These are phyloP conservation scores for Fusarium sp. DNA, from an alignment of 2,329 filamentous ascomycete species.

Conservation along the genomic window DNA sequence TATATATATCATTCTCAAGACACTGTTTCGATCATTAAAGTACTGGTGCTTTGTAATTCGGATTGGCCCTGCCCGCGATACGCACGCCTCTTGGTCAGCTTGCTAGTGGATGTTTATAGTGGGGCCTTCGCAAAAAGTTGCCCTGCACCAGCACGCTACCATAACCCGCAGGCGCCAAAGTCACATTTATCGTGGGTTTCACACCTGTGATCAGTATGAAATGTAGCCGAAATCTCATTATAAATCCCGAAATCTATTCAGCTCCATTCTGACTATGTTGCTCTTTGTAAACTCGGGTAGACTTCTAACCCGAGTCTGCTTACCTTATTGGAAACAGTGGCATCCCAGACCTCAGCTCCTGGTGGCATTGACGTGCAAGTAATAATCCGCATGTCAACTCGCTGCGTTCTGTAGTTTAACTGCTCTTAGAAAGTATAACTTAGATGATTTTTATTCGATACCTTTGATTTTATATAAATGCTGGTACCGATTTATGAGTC, in stretches of 20 bases:
- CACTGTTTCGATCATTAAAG: neutral
- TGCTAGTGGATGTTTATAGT: neutral
- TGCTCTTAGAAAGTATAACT: fast-evolving
- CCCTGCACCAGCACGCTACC: neutral
- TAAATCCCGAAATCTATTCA: neutral
- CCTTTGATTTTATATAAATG: neutral
- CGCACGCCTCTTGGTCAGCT: neutral
- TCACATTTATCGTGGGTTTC: fast-evolving
- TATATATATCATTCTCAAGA: neutral
- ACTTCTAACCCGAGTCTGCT: neutral
- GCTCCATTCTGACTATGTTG: too few relatives aligned
- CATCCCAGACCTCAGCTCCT: too few relatives aligned
- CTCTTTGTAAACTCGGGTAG: neutral
- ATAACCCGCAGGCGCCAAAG: too few relatives aligned
- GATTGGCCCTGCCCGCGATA: neutral
- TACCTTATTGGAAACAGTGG: too few relatives aligned
- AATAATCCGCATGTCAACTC: too few relatives aligned
- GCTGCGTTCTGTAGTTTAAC: too few relatives aligned
- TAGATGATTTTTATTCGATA: fast-evolving
- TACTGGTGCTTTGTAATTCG: constrained; percentile 10
- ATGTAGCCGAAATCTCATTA: neutral
- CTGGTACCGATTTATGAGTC: constrained; percentile 6
- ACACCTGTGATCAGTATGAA: neutral
- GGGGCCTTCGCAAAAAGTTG: constrained; percentile 20
- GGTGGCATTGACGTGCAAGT: too few relatives aligned